These are phyloP conservation scores for Talaromyces nanjingensis DNA, from an alignment of 495 filamentous ascomycete genomes.

Conservation along the genomic window DNA sequence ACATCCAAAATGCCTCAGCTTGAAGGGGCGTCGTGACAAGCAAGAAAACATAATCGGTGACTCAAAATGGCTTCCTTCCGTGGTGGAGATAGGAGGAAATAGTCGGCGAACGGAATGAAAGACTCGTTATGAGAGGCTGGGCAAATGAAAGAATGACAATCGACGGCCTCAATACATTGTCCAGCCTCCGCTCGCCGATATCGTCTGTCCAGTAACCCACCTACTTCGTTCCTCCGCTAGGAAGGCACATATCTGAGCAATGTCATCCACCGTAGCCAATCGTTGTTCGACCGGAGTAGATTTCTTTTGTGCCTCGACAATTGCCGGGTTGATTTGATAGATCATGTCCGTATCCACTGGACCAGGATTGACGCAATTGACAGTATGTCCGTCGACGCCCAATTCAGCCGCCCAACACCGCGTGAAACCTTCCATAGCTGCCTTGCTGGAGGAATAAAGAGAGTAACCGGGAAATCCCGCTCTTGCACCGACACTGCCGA, in stretches of 20 bases:
- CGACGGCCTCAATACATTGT: conserved; percentile 8
- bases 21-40: neutral
- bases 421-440: conserved; percentile 39
- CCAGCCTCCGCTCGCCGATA: conserved; percentile 50
- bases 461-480: conserved; percentile 26
- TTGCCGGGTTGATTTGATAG: conserved; percentile 27
- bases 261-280: conserved; percentile 50
- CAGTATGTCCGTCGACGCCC: conserved; percentile 32
- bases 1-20: neutral
- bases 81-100: neutral
- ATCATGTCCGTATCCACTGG: conserved; percentile 31
- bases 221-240: conserved; percentile 37
- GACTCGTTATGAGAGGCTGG: neutral
- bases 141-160: neutral
- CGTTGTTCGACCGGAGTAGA: conserved; percentile 37
- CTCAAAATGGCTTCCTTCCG: neutral
- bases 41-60: neutral
- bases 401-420: conserved; percentile 36
- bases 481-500: conserved; percentile 41
- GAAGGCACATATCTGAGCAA: conserved; percentile 49
- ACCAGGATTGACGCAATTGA: conserved; percentile 37
- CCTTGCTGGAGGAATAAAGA: conserved; percentile 39
- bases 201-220: conserved; percentile 55
- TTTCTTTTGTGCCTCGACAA: conserved; percentile 28
- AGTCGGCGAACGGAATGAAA: neutral